Conservation (phyloP, 495 filamentous ascomycete genomes). For the Elaphomyces granulatus region DNA sequence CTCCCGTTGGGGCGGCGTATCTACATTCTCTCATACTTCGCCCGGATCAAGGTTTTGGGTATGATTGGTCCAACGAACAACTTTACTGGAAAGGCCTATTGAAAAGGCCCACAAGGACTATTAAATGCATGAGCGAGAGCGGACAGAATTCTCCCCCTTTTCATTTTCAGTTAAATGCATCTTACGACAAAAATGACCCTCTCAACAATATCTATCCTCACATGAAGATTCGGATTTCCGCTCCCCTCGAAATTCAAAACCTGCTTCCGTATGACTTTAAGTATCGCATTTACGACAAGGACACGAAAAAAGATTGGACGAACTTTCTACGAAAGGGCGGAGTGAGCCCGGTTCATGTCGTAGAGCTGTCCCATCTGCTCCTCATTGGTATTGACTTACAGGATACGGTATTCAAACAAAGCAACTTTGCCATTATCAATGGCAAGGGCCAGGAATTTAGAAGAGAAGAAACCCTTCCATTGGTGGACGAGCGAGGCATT, state of each 20-base stretch:
- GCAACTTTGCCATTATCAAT: constrained; percentile 95
- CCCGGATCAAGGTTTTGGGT: constrained; percentile 93
- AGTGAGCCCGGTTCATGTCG: constrained; percentile 90
- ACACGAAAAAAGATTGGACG: constrained; percentile 95
- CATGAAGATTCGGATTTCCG: constrained; percentile 81
- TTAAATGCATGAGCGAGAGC: constrained; percentile 75
- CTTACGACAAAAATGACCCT: constrained; percentile 66
- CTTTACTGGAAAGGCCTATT: constrained; percentile 88
- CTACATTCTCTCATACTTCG: constrained; percentile 81
- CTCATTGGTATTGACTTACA: constrained; percentile 90
- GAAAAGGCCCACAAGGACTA: constrained; percentile 62
- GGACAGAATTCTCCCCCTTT: constrained; percentile 68
- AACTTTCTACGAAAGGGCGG: constrained; percentile 95
- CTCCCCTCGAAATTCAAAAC: constrained; percentile 89
- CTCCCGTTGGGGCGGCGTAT: constrained; percentile 84
- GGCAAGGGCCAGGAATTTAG: constrained; percentile 76
- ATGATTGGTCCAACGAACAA: constrained; percentile 78
- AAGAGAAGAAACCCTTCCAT: constrained; percentile 61
- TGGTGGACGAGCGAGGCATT: constrained; percentile 71
- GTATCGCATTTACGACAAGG: constrained; percentile 95
- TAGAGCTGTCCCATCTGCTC: constrained; percentile 85
- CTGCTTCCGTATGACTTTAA: constrained; percentile 96
- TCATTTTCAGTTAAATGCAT: constrained; percentile 88
- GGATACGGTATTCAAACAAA: constrained; percentile 85
- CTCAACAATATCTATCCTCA: constrained; percentile 76